Percentiles rank a stretch among this genome's conserved stretches.
Conservation (phyloP, 306 rosid genomes). For the Begonia masoniana region DNA sequence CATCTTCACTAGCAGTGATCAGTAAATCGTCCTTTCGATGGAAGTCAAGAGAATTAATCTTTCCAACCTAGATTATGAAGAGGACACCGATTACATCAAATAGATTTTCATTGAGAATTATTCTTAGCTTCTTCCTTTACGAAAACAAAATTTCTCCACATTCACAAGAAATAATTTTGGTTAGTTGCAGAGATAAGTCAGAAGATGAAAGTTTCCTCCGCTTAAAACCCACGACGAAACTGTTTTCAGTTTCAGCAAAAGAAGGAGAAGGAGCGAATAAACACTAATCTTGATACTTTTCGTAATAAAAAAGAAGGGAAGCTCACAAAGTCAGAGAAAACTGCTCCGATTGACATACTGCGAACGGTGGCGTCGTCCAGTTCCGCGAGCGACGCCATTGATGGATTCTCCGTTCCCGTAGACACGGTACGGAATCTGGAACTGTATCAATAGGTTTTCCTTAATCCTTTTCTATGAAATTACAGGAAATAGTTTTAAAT, state of each 20-base stretch:
- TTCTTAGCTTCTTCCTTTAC: neutral
- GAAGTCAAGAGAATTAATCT: constrained; percentile 72
- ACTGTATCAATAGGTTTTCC: no score
- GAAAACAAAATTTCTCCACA: neutral
- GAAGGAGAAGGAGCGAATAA: neutral
- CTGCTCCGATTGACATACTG: constrained; percentile 78
- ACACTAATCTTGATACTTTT: neutral
- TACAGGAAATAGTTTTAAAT: no score
- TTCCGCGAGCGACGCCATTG: constrained; percentile 36
- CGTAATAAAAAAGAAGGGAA: neutral
- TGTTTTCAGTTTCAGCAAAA: neutral
- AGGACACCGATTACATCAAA: neutral
- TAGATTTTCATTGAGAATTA: neutral
- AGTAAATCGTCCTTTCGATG: constrained; percentile 88
- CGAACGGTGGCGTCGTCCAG: constrained; percentile 57
- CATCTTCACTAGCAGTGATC: constrained; percentile 83
- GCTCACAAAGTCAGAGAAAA: constrained; percentile 76
- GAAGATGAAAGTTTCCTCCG: no score
- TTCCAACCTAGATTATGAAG: constrained; percentile 50
- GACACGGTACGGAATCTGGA: neutral
- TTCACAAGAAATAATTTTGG: neutral
- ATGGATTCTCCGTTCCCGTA: neutral
- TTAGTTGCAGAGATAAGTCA: no score
- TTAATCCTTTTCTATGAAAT: no score
- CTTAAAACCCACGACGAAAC: no score